These are phyloP conservation scores for Hymenoscyphus salicellus DNA, from an alignment of 2,329 filamentous ascomycete genomes.

Conservation along the genomic window DNA sequence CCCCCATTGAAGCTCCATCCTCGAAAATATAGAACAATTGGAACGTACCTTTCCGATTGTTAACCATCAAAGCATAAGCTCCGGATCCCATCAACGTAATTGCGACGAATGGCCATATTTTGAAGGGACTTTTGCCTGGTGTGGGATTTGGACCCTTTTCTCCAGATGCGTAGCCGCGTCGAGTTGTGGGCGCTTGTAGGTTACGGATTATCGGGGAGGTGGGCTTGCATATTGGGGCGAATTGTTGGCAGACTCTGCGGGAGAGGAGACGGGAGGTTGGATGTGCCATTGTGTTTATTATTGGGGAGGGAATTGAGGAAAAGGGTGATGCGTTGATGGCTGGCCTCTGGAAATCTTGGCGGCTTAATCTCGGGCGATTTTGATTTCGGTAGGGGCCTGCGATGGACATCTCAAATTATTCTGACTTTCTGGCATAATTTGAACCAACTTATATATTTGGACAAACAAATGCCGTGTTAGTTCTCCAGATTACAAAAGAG, in stretches of 20 bases:
- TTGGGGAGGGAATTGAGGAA: background rate
- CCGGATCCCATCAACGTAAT: conserved; percentile 48
- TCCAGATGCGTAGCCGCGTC: conserved; percentile 32
- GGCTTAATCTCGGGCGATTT: background rate
- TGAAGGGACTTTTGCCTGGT: conserved; percentile 35
- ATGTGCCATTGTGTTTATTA: conserved; percentile 26
- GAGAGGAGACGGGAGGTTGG: conserved; percentile 28
- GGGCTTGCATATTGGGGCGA: conserved; percentile 19
- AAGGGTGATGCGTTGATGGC: background rate
- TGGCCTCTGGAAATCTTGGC: background rate
- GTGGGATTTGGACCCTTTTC: conserved; percentile 31
- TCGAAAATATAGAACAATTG: background rate
- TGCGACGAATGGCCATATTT: conserved; percentile 39
- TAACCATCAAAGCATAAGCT: conserved; percentile 50
- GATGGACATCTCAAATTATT: too few relatives aligned
- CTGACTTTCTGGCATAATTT: too few relatives aligned
- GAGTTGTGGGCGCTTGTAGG: conserved; percentile 18
- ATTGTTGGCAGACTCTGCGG: conserved; percentile 28
- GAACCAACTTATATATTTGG: too few relatives aligned
- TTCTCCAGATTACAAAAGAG: too few relatives aligned
- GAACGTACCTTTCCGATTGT: conserved; percentile 41
- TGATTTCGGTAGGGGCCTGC: background rate
- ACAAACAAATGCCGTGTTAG: too few relatives aligned
- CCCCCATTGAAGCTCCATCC: background rate
- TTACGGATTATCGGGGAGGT: conserved; percentile 22